Base-by-base conservation (phyloP, 2,329 filamentous ascomycete genomes). In the Xylariaceae sp. region DNA sequence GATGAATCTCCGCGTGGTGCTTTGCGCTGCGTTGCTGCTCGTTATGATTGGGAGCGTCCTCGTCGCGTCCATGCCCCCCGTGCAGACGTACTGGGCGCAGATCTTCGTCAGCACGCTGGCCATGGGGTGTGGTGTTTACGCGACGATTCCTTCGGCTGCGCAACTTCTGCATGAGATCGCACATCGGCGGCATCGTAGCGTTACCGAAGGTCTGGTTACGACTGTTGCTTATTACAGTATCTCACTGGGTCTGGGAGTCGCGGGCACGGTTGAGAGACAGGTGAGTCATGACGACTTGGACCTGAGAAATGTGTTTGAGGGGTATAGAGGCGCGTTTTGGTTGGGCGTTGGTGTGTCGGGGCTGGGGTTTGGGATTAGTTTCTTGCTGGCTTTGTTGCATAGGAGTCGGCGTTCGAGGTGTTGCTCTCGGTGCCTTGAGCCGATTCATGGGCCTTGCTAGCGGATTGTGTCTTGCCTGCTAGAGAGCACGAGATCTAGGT, bases 221-320 rank as follows among this genome's bases (percentile, higher is more conserved):
- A 87, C 84, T 0, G 73, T 86, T 11, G 80, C 88, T 55, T 88
- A 89, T 66, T 89, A 88, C 63, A 79, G 78, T 52, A 87, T 89
- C 33, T 82, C 81, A 1, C 66, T 88, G 2, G 83, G 82, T 0
- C 72, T 89, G 0, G 86, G 85, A 0, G 77, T 89, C 42, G 84
- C 84, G 0, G 84, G 83, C 0, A 87, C 83, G 0, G 77, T 87
- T 2, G 83, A 88, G 61, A 67, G 69, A 0, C 68, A 72, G 6
- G 63, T 73, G 0, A 61, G 63, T 40, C 47, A 38, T 31, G 57
- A 54, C 6, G 50, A 47, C 12, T 31, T 40, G 36, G 57, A 55
- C 4, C 31, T 36, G 17, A 19, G 52, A 14, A 48, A 43, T 33
- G 58, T 55, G 42, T 48, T 65, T 22, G 45, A 45, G 31, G 61